Percentiles rank a stretch among this genome's conserved stretches.
Evolutionary conservation across 139 green algal genomes (phyloP).

Genomic region (Chlamydomonas applanata): DNA sequence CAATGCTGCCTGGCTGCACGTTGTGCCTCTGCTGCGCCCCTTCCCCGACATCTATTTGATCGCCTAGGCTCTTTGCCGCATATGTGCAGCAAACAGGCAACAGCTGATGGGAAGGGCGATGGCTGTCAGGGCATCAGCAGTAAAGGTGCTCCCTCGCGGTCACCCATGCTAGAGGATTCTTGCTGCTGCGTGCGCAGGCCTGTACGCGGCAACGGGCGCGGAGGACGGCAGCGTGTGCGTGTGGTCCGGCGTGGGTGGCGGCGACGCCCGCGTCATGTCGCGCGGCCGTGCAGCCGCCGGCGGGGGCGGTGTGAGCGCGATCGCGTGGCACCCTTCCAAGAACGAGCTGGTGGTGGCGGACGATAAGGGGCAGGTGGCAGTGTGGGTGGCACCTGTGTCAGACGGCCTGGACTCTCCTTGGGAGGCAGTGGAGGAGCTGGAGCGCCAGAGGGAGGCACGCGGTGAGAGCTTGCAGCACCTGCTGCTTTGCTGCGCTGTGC

Average conservation of each 20-base stretch:
- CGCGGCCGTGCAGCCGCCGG: not conserved
- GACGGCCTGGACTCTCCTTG: conserved; percentile 30
- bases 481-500: too few species aligned
- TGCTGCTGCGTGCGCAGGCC: conserved; percentile 34
- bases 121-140: too few species aligned
- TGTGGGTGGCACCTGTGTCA: conserved; percentile 67
- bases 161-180: not conserved
- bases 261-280: not conserved
- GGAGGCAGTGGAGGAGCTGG: conserved; percentile 13
- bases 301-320: conserved; percentile 29
- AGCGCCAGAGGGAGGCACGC: conserved; percentile 6
- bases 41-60: too few species aligned
- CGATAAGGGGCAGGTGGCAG: conserved; percentile 48
- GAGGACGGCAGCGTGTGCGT: conserved; percentile 63
- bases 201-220: conserved; percentile 69
- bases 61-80: too few species aligned
- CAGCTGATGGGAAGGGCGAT: too few species aligned
- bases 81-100: too few species aligned
- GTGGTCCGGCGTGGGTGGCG: conserved; percentile 60
- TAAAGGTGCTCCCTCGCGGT: not conserved
- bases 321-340: conserved; percentile 67
- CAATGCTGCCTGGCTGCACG: too few species aligned
- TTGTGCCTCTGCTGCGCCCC: too few species aligned
- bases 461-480: too few species aligned
- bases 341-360: conserved; percentile 64